A percentile compares a stretch with the other conserved stretches of the same genome.
Evolutionary conservation across 2,329 filamentous ascomycete species (phyloP).

Genomic region (Pochonia chlamydosporia): DNA sequence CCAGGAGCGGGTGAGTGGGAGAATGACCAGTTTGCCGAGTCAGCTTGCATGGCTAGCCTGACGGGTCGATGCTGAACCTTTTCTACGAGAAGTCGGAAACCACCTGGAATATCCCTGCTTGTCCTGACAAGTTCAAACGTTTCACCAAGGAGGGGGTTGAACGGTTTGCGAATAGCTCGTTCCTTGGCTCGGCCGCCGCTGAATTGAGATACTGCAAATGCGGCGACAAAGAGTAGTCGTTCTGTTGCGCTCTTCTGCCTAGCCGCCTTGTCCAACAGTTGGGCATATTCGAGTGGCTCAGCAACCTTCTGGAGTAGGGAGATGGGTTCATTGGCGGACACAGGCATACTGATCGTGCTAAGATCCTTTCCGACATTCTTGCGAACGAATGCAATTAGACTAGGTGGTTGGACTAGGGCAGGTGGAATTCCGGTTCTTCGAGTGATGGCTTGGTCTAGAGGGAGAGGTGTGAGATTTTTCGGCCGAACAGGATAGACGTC

Average conservation of each 20-base stretch:
- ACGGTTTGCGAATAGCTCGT: slow-evolving; percentile 88
- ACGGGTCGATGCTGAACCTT: slow-evolving; percentile 93
- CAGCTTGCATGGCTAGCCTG: slow-evolving; percentile 87
- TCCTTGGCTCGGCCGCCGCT: slow-evolving; percentile 80
- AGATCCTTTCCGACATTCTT: slow-evolving; percentile 98
- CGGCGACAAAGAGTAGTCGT: slow-evolving; percentile 76
- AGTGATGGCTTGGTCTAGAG: slow-evolving; percentile 57
- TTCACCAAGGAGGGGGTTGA: slow-evolving; percentile 94
- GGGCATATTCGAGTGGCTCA: slow-evolving; percentile 86
- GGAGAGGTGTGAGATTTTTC: slow-evolving; percentile 71
- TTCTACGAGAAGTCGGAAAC: slow-evolving; percentile 88
- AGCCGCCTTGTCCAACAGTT: slow-evolving; percentile 72
- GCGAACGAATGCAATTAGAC: slow-evolving; percentile 85
- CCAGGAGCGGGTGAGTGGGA: slow-evolving; percentile 81
- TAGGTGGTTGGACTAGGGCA: slow-evolving; percentile 76
- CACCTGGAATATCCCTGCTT: slow-evolving; percentile 63
- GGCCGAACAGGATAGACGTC: slow-evolving; percentile 68
- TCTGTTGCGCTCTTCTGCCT: slow-evolving; percentile 55
- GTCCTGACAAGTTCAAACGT: slow-evolving; percentile 89
- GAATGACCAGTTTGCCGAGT: slow-evolving; percentile 79
- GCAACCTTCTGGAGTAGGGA: slow-evolving; percentile 84
- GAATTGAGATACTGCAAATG: slow-evolving; percentile 85
- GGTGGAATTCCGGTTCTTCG: slow-evolving; percentile 67
- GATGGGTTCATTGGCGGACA: slow-evolving; percentile 88
- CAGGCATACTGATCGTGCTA: slow-evolving; percentile 95